Evolutionary conservation across 306 rosid species (phyloP), one percentile per base, ranked within the genome.

Genomic region (Trifolium pratense): DNA sequence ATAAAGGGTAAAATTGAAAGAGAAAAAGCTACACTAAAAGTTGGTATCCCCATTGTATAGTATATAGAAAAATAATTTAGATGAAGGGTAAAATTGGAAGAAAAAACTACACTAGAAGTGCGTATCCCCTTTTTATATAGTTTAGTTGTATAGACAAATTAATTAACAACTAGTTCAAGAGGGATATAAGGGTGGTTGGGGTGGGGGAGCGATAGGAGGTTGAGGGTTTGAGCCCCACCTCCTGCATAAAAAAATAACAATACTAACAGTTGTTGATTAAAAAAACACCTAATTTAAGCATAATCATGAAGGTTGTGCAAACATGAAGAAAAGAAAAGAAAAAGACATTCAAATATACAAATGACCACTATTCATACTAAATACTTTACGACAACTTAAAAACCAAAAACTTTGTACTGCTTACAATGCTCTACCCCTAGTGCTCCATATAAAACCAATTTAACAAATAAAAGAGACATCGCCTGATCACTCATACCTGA

Each of bases 401-500:
- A 69, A 36, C 9, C 5, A 17, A 57, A 62, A 61, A 4, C 4
- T 0, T 9, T 55, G 42, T 32, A 46, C 26, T 42, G 57, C 58
- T 60, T 53, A 14, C 25, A 13, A 68, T 43, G 40, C 18, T 56
- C 48, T 32, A 71, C 56, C 63, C 39, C 52, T 53, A 46, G 45
- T 14, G 51, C 66, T 34, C 29, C 49, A 65, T 43, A 74, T 43
- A 76, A 70, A 77, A 59, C 39, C n/a, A 74, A 78, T 70, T 61
- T 6, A 48, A 70, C 70, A 72, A 71, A 74, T 61, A 66, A 55
- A 36, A 78, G 43, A 80, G 37, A 67, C 69, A 71, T 20, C 37
- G 49, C 52, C 80, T 81, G 48, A 26, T 70, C 66, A 75, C 43
- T 66, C 86, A 66, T 84, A 94, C 98, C 98, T 94, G 98, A 74